A percentile compares a stretch with the other conserved stretches of the same genome.
These are phyloP conservation scores for Cercospora sp. DNA, from an alignment of 2,329 filamentous ascomycete species.

Conservation along the genomic window DNA sequence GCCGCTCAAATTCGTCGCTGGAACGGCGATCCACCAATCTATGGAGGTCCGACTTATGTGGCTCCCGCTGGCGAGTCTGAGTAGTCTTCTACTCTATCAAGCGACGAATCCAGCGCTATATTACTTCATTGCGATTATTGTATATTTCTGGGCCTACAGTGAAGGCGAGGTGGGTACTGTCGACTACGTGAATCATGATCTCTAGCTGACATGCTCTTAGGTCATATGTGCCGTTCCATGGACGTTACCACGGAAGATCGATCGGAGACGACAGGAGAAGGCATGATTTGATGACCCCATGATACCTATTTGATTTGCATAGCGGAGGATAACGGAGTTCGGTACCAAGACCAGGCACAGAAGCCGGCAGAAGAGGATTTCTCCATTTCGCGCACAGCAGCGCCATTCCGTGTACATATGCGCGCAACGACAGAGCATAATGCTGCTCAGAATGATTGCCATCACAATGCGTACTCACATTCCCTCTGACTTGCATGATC, in stretches of 20 bases:
- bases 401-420: constrained; percentile 8
- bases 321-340: constrained; percentile 16
- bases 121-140: constrained; percentile 78
- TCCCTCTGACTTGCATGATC: not conserved
- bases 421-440: constrained; percentile 6
- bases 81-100: constrained; percentile 81
- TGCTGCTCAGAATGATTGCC: not conserved
- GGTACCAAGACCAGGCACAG: not conserved
- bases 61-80: constrained; percentile 74
- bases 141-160: constrained; percentile 97
- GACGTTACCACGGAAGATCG: constrained; percentile 50
- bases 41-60: constrained; percentile 82
- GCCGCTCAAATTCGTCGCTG: constrained; percentile 77
- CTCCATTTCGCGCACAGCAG: not conserved
- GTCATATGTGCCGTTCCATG: constrained; percentile 53
- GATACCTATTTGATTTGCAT: constrained; percentile 30
- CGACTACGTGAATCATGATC: not conserved
- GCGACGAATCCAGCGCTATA: constrained; percentile 90
- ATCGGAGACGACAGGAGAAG: constrained; percentile 32
- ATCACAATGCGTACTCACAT: not conserved
- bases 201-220: constrained; percentile 32
- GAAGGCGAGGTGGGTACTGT: constrained; percentile 80
- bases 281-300: constrained; percentile 24
- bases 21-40: constrained; percentile 76
- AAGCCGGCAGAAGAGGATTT: not conserved